Base-by-base conservation (phyloP, 805 yeast genomes). In the Lipomyces spencermartinsiae region DNA sequence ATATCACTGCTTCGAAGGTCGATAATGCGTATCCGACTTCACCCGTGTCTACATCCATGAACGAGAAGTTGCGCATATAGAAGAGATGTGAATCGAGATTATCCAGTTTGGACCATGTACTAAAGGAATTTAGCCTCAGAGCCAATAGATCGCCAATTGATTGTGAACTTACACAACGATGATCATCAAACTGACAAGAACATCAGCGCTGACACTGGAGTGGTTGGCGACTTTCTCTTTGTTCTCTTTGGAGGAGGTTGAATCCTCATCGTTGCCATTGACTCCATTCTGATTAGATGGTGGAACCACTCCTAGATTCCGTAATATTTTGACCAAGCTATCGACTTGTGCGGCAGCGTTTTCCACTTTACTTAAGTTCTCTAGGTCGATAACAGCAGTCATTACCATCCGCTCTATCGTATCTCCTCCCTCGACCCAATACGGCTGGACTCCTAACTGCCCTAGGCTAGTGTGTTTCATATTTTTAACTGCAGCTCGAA, bases 1-100 rank as follows among this genome's bases (percentile, higher is more conserved):
- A 86, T 8, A 92, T 74, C 0, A 91, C 96, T 0, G 93, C 97
- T 73, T 93, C 97, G 57, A 93, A 81, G 5, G 97, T 92, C 58
- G 97, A 89, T 14, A 92, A 72, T 0, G 93, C 88, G 76, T 94
- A 94, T 10, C 91, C 96, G 37, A 85, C 77, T 31, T 85, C 81
- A 0, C 97, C 97, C 2, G 81, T 75, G 55, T 83, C 85, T 7
- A 81, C 74, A 53, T 82, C 82, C n/a, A 78, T 79, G 49, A 78
- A 77, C 1, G 89, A 83, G 74, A 89, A 92, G 53, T 83, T 80
- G 69, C 87, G 86, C 61, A 93, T 83, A 75, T 91, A 92, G 58
- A 80, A 82, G 10, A 93, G 75, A 71, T 90, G 93, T 1, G 86
- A 83, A 71, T 86, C 89, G 33, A 92, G 75, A 72, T 88, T 79